These are phyloP conservation scores for Nemophila menziesii DNA, from an alignment of 257 asterid species.

Conservation along the genomic window DNA sequence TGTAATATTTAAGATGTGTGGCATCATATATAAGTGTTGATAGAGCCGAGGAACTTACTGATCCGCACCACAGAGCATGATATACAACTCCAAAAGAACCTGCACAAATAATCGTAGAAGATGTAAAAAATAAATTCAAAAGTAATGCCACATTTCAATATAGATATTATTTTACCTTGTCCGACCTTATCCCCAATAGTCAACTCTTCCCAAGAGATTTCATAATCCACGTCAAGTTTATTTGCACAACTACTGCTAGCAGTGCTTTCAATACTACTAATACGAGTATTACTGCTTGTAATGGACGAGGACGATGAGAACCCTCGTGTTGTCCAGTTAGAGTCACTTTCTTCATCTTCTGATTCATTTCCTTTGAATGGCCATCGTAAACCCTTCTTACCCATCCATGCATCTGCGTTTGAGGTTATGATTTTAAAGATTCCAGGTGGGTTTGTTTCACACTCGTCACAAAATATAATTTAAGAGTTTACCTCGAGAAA, in stretches of 20 bases:
- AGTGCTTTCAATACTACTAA: constrained; percentile 71
- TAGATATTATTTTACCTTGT: constrained; percentile 46
- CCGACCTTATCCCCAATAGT: constrained; percentile 87
- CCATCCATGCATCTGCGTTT: constrained; percentile 86
- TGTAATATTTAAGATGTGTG: too few species aligned
- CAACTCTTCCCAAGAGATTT: constrained; percentile 90
- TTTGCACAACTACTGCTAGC: constrained; percentile 55
- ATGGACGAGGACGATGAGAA: constrained; percentile 78
- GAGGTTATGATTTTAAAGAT: constrained; percentile 62
- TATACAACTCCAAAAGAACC: constrained; percentile 97
- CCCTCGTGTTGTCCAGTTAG: constrained; percentile 46
- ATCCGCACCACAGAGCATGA: constrained; percentile 95
- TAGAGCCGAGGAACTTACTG: constrained; percentile 67
- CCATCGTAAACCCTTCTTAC: constrained; percentile 54
- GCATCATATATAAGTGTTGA: constrained; percentile 19
- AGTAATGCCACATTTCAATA: background rate
- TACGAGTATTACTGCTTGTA: constrained; percentile 72
- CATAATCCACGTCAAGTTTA: constrained; percentile 64
- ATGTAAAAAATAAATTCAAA: constrained; percentile 17
- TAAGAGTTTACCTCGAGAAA: constrained; percentile 33
- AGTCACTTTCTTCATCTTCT: constrained; percentile 28
- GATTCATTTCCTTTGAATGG: constrained; percentile 70
- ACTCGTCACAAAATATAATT: constrained; percentile 62
- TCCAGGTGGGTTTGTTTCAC: constrained; percentile 56
- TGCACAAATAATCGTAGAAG: constrained; percentile 24